A percentile compares a stretch with the other conserved stretches of the same genome.
These are phyloP conservation scores for Ophiocytium majus DNA, from an alignment of 352 stramenopile genomes.

Conservation along the genomic window DNA sequence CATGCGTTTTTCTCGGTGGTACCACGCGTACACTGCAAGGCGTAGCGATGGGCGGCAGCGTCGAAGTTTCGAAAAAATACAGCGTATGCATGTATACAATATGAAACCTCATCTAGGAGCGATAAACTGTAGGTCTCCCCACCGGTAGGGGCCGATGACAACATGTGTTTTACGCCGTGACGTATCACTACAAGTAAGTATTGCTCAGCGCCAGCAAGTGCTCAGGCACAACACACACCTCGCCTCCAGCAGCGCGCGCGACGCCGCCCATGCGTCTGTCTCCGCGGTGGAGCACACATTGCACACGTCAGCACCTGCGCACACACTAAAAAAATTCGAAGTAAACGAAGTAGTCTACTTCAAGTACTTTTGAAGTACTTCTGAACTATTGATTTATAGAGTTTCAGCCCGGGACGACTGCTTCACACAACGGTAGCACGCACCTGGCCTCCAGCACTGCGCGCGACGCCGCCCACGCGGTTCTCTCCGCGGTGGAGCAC, in stretches of 20 bases:
- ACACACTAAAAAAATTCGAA: too few relatives aligned
- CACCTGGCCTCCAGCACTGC: background rate
- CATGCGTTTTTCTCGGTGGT: too few relatives aligned
- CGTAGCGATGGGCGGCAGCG: too few relatives aligned
- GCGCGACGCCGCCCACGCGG: too few relatives aligned
- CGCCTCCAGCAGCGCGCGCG: slow-evolving; percentile 68
- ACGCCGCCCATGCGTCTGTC: slow-evolving; percentile 60
- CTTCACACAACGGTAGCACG: background rate
- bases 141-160: too few relatives aligned
- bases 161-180: too few relatives aligned
- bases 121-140: too few relatives aligned
- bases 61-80: too few relatives aligned
- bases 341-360: too few relatives aligned
- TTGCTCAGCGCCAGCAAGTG: background rate
- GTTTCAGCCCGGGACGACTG: background rate
- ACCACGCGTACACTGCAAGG: background rate
- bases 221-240: slow-evolving; percentile 16
- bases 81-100: background rate
- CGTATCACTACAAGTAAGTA: background rate
- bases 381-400: background rate
- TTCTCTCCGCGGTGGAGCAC: background rate
- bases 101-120: too few relatives aligned
- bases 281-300: background rate
- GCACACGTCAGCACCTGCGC: too few relatives aligned
- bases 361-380: background rate